Conservation (phyloP, 176 grass and related monocot species). For the Microstegium vimineum region DNA sequence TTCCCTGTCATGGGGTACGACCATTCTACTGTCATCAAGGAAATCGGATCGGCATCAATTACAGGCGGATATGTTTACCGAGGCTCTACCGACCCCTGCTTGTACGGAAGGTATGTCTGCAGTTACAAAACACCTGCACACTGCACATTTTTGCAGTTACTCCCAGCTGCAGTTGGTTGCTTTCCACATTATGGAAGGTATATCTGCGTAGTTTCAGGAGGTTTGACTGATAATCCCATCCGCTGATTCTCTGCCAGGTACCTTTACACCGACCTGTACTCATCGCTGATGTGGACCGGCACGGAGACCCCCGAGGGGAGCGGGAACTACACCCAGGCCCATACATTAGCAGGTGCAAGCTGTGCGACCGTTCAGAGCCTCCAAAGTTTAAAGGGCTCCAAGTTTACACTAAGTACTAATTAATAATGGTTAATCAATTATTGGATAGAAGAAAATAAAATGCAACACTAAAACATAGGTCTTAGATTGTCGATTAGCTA, state of each 20-base stretch:
- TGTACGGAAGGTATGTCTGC: slow-evolving; percentile 59
- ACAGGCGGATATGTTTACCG: slow-evolving; percentile 76
- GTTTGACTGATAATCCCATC: not conserved
- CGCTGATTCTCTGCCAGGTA: slow-evolving; percentile 48
- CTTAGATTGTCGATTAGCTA: too few species aligned
- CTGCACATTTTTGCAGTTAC: not conserved
- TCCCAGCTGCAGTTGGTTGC: too few species aligned
- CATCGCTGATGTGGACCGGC: slow-evolving; percentile 50
- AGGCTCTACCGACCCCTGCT: slow-evolving; percentile 63
- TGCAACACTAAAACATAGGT: too few species aligned
- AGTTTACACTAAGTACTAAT: too few species aligned
- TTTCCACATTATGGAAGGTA: slow-evolving; percentile 56
- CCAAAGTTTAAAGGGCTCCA: too few species aligned
- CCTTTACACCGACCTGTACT: slow-evolving; percentile 70
- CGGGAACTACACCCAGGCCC: slow-evolving; percentile 54
- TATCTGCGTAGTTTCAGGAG: not conserved
- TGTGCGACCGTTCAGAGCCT: too few species aligned
- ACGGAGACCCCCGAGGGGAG: slow-evolving; percentile 59
- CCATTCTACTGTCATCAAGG: slow-evolving; percentile 57
- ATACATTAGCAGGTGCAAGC: too few species aligned
- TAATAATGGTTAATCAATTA: too few species aligned
- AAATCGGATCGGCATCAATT: slow-evolving; percentile 68
- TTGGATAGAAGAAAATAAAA: too few species aligned
- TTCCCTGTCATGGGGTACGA: slow-evolving; percentile 67
- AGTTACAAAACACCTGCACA: not conserved